These are phyloP conservation scores for Beauveria bassiana DNA, from an alignment of 2,329 filamentous ascomycete genomes.

Conservation along the genomic window DNA sequence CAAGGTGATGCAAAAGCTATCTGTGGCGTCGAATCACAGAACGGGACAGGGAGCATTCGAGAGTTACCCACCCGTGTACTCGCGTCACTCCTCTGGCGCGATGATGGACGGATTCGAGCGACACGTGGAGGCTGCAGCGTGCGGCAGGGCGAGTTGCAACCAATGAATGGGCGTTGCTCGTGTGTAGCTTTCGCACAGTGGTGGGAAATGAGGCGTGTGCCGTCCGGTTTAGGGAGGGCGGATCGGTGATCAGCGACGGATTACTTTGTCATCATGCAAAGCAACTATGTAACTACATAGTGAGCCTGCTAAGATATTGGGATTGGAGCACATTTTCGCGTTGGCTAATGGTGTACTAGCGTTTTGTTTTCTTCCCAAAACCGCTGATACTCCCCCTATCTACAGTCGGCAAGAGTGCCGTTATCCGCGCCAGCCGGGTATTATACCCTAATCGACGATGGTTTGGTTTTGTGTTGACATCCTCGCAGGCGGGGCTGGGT, in stretches of 20 bases:
- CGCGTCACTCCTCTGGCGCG: neutral
- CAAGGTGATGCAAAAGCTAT: neutral
- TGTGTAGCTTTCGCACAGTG: neutral
- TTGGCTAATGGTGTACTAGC: neutral
- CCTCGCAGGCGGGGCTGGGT: neutral
- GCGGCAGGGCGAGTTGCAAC: neutral
- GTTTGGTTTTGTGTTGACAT: neutral
- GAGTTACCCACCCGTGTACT: neutral
- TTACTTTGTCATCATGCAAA: neutral
- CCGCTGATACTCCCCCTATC: neutral
- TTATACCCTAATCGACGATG: neutral
- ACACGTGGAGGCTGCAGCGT: neutral
- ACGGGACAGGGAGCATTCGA: neutral
- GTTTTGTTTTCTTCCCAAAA: neutral
- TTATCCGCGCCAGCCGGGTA: neutral
- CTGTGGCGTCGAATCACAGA: neutral
- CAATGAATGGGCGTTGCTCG: neutral
- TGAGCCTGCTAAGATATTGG: neutral
- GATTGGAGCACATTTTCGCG: neutral
- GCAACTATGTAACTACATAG: neutral
- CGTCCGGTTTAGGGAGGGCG: neutral
- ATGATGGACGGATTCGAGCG: neutral
- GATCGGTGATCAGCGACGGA: conserved; percentile 6
- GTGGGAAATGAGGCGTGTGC: neutral
- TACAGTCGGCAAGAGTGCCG: neutral